Evolutionary conservation across 257 asterid genomes (phyloP).

Genomic region (Solanum piurae): DNA sequence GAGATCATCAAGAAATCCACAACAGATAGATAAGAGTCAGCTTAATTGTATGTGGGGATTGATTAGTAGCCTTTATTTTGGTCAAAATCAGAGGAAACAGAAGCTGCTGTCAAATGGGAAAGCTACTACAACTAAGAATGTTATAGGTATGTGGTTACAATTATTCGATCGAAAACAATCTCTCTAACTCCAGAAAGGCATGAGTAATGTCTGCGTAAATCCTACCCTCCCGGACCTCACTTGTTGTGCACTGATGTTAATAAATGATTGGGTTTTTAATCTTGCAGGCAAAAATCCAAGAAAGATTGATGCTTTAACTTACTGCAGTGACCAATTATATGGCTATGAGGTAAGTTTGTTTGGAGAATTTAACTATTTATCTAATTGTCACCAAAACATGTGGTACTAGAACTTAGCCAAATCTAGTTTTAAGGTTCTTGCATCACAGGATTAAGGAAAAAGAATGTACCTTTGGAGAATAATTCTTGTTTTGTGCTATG

Average conservation of each 20-base stretch:
- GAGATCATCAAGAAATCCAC: constrained; percentile 28
- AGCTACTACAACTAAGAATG: constrained; percentile 7
- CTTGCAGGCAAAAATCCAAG: constrained; percentile 24
- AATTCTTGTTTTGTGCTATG: not conserved
- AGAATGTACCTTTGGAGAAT: not conserved
- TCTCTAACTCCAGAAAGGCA: not conserved
- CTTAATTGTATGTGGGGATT: constrained; percentile 46
- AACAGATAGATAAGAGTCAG: constrained; percentile 19
- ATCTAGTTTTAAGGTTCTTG: not conserved
- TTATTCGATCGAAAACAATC: not conserved
- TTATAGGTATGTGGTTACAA: constrained; percentile 18
- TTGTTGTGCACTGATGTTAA: not conserved
- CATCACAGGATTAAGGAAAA: not conserved
- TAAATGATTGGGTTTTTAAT: not conserved
- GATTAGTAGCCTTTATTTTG: constrained; percentile 36
- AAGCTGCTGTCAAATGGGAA: constrained; percentile 36
- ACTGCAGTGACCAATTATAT: constrained; percentile 33
- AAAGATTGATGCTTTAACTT: constrained; percentile 16
- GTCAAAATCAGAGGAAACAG: constrained; percentile 18
- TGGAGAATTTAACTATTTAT: not conserved
- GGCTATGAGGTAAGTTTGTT: constrained; percentile 23
- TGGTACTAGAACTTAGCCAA: not conserved
- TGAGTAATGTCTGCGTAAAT: not conserved
- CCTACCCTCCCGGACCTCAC: not conserved
- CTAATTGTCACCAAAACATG: not conserved